Percentiles rank a stretch among this genome's conserved stretches.
Evolutionary conservation across 2,329 filamentous ascomycete genomes (phyloP).

Genomic region (Nothopassalora personata): DNA sequence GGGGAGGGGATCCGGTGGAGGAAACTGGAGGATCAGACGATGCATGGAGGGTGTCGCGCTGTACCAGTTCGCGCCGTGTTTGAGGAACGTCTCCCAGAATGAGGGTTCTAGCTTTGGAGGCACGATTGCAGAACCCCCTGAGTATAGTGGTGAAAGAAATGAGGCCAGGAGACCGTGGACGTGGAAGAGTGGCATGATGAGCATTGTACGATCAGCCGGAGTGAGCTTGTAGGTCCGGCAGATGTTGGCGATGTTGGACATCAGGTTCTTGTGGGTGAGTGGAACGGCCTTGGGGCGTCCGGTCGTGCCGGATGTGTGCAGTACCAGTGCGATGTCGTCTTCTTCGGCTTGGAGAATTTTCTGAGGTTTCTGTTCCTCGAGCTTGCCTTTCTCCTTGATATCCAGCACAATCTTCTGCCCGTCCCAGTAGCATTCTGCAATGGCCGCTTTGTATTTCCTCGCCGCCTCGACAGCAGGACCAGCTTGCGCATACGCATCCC

Average conservation of each 20-base stretch:
- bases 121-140: conserved; percentile 72
- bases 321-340: conserved; percentile 72
- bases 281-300: conserved; percentile 80
- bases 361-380: conserved; percentile 48
- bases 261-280: conserved; percentile 72
- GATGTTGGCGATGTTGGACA: conserved; percentile 77
- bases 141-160: conserved; percentile 68
- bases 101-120: conserved; percentile 75
- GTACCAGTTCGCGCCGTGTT: conserved; percentile 78
- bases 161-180: conserved; percentile 78
- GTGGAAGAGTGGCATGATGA: conserved; percentile 88
- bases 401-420: conserved; percentile 61
- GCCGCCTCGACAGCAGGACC: conserved; percentile 70
- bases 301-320: conserved; percentile 81
- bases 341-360: conserved; percentile 53
- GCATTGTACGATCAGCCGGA: conserved; percentile 66
- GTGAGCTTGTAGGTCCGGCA: conserved; percentile 68
- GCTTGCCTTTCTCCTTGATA: conserved; percentile 67
- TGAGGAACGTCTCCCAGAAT: conserved; percentile 65
- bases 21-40: conserved; percentile 51
- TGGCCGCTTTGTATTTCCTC: conserved; percentile 69
- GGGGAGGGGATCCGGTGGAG: too few species aligned
- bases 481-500: conserved; percentile 51
- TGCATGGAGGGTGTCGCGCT: conserved; percentile 85
- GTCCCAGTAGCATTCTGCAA: conserved; percentile 81